Base-by-base conservation (phyloP, 495 filamentous ascomycete species). In the Penicillium fimorum region DNA sequence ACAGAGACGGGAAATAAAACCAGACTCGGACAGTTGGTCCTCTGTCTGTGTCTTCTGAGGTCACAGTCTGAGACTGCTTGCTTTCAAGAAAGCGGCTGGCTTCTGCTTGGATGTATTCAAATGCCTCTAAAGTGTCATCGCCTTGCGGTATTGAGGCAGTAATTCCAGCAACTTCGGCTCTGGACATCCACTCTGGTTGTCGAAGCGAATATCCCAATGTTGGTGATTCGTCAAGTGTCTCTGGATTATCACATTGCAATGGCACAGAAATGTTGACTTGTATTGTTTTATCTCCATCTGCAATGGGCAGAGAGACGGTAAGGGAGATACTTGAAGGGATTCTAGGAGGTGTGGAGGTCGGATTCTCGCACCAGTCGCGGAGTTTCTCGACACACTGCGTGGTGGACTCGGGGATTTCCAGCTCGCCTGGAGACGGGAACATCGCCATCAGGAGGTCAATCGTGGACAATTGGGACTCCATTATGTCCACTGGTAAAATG, bases 1-100 rank as follows among this genome's bases (percentile, higher is more conserved):
- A 76, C 7, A 76, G 53, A 2, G 73, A 76, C 1, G 73, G 73
- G 45, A 76, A 73, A 57, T 76, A 76, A 40, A 76, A 76, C 73
- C 73, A 76, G 10, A 73, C 73, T 41, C 73, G 49, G 1, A 74
- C 71, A 15, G 69, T 57, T 9, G 70, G 65, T 0, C 47, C 58
- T 7, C 24, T 33, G 13, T 32, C 24, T 4, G 53, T 25, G 5
- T 61, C 32, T 17, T 45, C 44, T 10, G 58, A 38, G 9, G 22
- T 35, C n/a, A 30, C 38, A 5, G 47, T 29, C 22, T 53, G 42
- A 0, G 7, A 47, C 30, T 67, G 59, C 57, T 65, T 67, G 0
- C 43, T 55, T 61, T 66, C 66, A 20, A 74, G 59, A 37, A 74
- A 69, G 5, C 47, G 58, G 12, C 13, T 33, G 3, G 58, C 60